Conservation (phyloP, 192 early-diverging fungal genomes). For the Pilobolus umbonatus region DNA sequence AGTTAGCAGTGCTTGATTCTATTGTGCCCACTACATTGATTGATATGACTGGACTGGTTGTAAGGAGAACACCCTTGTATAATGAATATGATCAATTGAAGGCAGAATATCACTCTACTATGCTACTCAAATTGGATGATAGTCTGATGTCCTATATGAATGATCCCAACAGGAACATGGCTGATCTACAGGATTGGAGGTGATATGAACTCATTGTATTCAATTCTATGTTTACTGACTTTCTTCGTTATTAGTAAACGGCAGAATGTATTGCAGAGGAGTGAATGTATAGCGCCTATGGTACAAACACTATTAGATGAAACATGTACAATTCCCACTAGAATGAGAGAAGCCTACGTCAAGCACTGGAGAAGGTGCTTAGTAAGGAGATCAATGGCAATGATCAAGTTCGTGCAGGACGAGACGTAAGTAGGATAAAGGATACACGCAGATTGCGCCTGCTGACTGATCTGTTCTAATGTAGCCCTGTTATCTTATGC, state of each 20-base stretch:
- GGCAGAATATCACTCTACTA: conserved; percentile 15
- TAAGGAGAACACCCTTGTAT: conserved; percentile 42
- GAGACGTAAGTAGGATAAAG: conserved; percentile 23
- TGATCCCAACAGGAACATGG: conserved; percentile 16
- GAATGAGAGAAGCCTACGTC: conserved; percentile 47
- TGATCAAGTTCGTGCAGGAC: conserved; percentile 40
- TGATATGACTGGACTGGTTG: conserved; percentile 35
- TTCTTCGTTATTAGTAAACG: too few relatives aligned
- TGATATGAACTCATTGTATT: too few relatives aligned
- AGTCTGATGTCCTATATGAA: conserved; percentile 29
- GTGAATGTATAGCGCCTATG: conserved; percentile 37
- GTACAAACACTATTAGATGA: conserved; percentile 41
- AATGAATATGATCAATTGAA: conserved; percentile 35
- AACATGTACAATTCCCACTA: conserved; percentile 32
- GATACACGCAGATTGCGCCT: not conserved
- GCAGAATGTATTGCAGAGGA: conserved; percentile 30
- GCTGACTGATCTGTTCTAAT: not conserved
- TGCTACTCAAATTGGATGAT: conserved; percentile 17
- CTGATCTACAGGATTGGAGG: conserved; percentile 18
- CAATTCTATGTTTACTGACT: too few relatives aligned
- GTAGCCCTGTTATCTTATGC: not conserved
- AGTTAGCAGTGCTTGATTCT: conserved; percentile 41
- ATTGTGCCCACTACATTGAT: conserved; percentile 46
- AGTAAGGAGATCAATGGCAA: conserved; percentile 34
- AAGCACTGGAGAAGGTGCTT: conserved; percentile 45